These are phyloP conservation scores for Lasiodiplodia theobromae DNA, from an alignment of 2,329 filamentous ascomycete genomes.

Conservation along the genomic window DNA sequence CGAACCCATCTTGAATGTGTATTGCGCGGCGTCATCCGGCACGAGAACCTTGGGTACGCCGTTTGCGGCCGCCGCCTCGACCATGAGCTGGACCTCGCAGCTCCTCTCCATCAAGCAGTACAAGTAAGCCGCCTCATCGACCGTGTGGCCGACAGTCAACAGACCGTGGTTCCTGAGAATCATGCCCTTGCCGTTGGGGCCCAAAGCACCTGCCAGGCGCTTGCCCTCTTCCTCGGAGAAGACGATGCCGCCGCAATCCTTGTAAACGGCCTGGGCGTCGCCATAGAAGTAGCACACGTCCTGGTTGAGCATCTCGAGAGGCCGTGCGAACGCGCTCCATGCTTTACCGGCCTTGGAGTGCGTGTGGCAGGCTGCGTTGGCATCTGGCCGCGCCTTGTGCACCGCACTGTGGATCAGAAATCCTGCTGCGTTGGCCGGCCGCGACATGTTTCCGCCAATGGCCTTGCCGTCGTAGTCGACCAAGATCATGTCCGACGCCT, in stretches of 20 bases:
- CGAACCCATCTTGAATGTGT: constrained; percentile 58
- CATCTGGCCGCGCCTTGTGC: constrained; percentile 70
- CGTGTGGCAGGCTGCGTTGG: constrained; percentile 72
- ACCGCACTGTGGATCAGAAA: constrained; percentile 75
- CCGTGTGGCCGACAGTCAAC: constrained; percentile 72
- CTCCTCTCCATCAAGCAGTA: constrained; percentile 73
- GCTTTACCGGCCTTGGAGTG: constrained; percentile 72
- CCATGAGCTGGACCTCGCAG: constrained; percentile 71
- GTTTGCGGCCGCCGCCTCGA: constrained; percentile 68
- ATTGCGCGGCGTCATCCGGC: constrained; percentile 62
- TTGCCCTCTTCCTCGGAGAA: constrained; percentile 69
- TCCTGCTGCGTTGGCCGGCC: constrained; percentile 71
- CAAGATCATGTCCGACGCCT: constrained; percentile 71
- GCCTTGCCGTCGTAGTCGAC: constrained; percentile 69
- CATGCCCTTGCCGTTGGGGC: constrained; percentile 66
- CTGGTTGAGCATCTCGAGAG: constrained; percentile 74
- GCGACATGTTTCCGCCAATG: constrained; percentile 66
- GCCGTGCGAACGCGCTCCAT: constrained; percentile 69
- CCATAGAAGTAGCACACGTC: constrained; percentile 70
- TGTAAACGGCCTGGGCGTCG: constrained; percentile 69
- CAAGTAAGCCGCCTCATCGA: constrained; percentile 76
- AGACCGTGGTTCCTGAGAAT: constrained; percentile 77
- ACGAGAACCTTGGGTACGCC: constrained; percentile 61
- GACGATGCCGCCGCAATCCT: constrained; percentile 69
- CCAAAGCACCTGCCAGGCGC: constrained; percentile 69